Percentiles rank a stretch among this genome's conserved stretches.
Conservation (phyloP, 495 filamentous ascomycete genomes). For the Clavariopsis aquatica region DNA sequence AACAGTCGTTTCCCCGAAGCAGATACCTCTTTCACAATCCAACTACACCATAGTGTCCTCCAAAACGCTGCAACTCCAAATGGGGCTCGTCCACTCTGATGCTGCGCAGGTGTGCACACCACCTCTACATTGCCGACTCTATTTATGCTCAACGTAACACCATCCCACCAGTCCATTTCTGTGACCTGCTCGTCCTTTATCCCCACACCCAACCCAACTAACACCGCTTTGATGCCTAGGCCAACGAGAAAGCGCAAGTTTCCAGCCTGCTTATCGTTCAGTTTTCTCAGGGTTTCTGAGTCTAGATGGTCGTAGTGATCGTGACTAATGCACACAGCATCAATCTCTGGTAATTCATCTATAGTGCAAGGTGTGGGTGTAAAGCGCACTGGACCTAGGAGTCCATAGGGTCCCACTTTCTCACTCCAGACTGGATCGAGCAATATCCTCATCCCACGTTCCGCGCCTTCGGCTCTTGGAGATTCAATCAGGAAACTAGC, state of each 20-base stretch:
- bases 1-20: slow-evolving; percentile 32
- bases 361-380: slow-evolving; percentile 53
- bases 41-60: slow-evolving; percentile 56
- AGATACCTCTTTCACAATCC: slow-evolving; percentile 48
- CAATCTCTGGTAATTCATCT: slow-evolving; percentile 52
- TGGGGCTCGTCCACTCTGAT: slow-evolving; percentile 47
- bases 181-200: slow-evolving; percentile 47
- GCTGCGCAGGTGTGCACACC: slow-evolving; percentile 52
- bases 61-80: slow-evolving; percentile 33
- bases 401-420: slow-evolving; percentile 51
- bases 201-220: slow-evolving; percentile 44
- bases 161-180: slow-evolving; percentile 59
- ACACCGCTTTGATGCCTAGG: slow-evolving; percentile 46
- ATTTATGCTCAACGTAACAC: slow-evolving; percentile 38
- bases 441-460: slow-evolving; percentile 47
- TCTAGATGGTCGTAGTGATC: slow-evolving; percentile 60
- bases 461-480: slow-evolving; percentile 28
- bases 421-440: slow-evolving; percentile 59
- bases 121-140: slow-evolving; percentile 38
- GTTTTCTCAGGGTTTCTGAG: slow-evolving; percentile 43
- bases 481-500: slow-evolving; percentile 53
- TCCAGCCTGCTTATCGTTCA: slow-evolving; percentile 43
- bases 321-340: slow-evolving; percentile 54
- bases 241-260: slow-evolving; percentile 50
- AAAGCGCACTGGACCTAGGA: slow-evolving; percentile 54